Evolutionary conservation across 768 basidiomycete genomes (phyloP), one percentile per base, ranked within the genome.

Genomic region (Termitomyces sp.): DNA sequence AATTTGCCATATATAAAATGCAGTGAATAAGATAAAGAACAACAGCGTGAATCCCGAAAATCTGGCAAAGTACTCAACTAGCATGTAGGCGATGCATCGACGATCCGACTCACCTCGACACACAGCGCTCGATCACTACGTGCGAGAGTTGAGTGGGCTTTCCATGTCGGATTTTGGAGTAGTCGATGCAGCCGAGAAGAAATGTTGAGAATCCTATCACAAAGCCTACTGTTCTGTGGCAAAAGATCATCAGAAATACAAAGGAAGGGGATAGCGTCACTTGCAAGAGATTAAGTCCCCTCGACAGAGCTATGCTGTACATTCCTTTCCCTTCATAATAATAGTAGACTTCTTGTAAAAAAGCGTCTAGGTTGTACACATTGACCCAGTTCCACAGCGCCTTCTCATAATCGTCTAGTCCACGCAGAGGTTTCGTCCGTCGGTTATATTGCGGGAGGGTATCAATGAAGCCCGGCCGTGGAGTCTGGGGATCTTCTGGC

Each of bases 371-470:
- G 71, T 99, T 98, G 71, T 94, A 94, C 12, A 98, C 94, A 71
- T 99, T 99, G 61, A 98, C 94, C 97, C 97, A 99, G 60, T 92
- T 91, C 97, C 97, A 99, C 52, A 98, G 74, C 1, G 97, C 97
- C 61, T 87, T 88, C 73, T 99, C 95, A 69, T 92, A 88, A 12
- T 86, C 86, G 68, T 94, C 90, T 49, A 94, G 72, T 9, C 92
- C 89, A 55, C 85, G 82, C 81, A 87, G 83, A 47, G 76, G 79
- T 62, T 78, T 85, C 20, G 74, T 68, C 47, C 72, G 77, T 57
- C 74, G 71, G 20, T 71, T 70, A 29, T 72, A 68, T 36, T 71
- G 66, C 40, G 71, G 73, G 8, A 75, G 70, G 4, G 72, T 68
- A 60, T 68, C 70, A 29, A 67, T 73, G 17, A 68, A 56, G 8